phyloP scores from a whole-genome alignment of 345 rosid genomes.

The Boechera stricta region DNA sequence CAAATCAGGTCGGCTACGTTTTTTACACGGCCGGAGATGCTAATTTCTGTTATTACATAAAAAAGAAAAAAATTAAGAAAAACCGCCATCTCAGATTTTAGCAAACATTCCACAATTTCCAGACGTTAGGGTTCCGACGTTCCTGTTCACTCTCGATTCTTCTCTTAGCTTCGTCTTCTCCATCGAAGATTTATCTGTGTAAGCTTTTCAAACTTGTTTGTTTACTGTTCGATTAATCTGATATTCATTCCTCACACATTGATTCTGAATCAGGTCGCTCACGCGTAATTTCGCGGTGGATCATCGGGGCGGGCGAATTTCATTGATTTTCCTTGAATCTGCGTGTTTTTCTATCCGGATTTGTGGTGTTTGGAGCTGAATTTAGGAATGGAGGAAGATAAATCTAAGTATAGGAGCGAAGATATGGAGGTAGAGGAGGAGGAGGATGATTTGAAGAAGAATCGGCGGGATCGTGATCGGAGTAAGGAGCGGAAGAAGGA shows the following conservation, averaged over 20 bases:
- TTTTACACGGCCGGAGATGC: not conserved
- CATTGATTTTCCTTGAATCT: conserved; percentile 3
- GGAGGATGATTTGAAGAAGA: conserved; percentile 58
- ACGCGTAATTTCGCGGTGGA: not conserved
- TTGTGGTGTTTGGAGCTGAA: conserved; percentile 26
- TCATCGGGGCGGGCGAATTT: conserved; percentile 2
- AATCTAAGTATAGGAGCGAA: conserved; percentile 29
- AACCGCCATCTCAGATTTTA: conserved; percentile 25
- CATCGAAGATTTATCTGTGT: conserved; percentile 23
- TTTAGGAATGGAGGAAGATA: conserved; percentile 37
- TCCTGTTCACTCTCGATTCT: conserved; percentile 30
- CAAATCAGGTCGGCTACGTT: not conserved
- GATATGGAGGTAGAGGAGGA: conserved; percentile 39
- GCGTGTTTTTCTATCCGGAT: conserved; percentile 3
- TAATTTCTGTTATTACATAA: not conserved
- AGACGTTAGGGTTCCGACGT: conserved; percentile 43
- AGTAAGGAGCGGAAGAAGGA: conserved; percentile 64
- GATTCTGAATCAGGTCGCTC: conserved; percentile 30
- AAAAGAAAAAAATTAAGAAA: not conserved
- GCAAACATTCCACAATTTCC: not conserved
- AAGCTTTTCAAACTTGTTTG: conserved; percentile 5
- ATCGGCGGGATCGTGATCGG: conserved; percentile 54
- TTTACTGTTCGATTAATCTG: not conserved
- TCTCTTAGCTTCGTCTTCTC: conserved; percentile 32
- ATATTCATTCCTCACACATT: conserved; percentile 3